These are phyloP conservation scores for Annulohypoxylon stygium DNA, from an alignment of 495 filamentous ascomycete species.

Conservation along the genomic window DNA sequence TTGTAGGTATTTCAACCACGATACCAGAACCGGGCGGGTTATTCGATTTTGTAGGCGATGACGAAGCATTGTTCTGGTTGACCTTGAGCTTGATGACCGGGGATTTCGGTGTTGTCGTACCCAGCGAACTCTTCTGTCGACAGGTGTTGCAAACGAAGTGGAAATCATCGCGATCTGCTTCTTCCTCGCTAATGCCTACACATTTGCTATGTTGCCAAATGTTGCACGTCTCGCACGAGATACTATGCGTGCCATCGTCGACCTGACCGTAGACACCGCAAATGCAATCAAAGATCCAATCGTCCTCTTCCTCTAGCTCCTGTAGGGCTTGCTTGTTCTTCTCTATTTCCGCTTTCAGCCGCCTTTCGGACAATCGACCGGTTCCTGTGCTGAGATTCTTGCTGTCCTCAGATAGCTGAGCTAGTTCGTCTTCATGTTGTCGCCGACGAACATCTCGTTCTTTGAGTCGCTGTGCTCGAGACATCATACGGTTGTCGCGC, in stretches of 20 bases:
- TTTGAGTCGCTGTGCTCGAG: slow-evolving; percentile 83
- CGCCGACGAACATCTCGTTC: slow-evolving; percentile 85
- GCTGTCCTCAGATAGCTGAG: slow-evolving; percentile 81
- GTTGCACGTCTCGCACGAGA: slow-evolving; percentile 95
- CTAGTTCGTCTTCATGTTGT: slow-evolving; percentile 84
- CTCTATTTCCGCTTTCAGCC: slow-evolving; percentile 82
- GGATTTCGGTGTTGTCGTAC: slow-evolving; percentile 56
- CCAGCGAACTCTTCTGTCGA: slow-evolving; percentile 71
- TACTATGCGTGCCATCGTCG: slow-evolving; percentile 91
- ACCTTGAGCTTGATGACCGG: slow-evolving; percentile 79
- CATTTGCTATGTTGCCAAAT: slow-evolving; percentile 97
- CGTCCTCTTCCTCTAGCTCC: slow-evolving; percentile 76
- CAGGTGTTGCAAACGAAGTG: slow-evolving; percentile 89
- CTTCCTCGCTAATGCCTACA: slow-evolving; percentile 78
- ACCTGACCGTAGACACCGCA: slow-evolving; percentile 92
- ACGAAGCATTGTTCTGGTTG: slow-evolving; percentile 70
- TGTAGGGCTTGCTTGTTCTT: slow-evolving; percentile 79
- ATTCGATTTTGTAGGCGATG: slow-evolving; percentile 37
- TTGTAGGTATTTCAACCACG: slow-evolving; percentile 37
- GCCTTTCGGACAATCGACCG: slow-evolving; percentile 79
- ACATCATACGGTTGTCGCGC: slow-evolving; percentile 83
- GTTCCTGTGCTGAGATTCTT: slow-evolving; percentile 72
- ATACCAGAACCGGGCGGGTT: slow-evolving; percentile 26
- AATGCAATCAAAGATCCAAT: slow-evolving; percentile 95
- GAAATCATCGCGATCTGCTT: slow-evolving; percentile 88